phyloP scores from a whole-genome alignment of 179 eudicot genomes.

The Spergularia azorica region DNA sequence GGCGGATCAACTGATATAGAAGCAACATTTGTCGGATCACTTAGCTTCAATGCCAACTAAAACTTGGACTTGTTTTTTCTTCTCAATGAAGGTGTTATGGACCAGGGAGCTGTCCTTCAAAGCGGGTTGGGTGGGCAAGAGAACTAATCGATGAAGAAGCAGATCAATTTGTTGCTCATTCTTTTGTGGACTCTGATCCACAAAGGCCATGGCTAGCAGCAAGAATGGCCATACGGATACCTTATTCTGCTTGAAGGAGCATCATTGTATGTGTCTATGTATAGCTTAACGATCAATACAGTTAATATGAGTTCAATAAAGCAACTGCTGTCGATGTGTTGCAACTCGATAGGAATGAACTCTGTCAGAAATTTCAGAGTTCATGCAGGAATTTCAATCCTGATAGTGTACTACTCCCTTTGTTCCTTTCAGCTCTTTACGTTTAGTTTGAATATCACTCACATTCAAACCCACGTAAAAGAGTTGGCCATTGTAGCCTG shows the following conservation, averaged over 20 bases:
- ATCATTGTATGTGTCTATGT: background rate
- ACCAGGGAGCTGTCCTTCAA: conserved; percentile 67
- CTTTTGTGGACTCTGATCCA: conserved; percentile 73
- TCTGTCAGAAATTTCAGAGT: no score
- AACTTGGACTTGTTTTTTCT: background rate
- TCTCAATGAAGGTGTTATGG: conserved; percentile 67
- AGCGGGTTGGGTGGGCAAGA: conserved; percentile 77
- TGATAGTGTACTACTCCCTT: no score
- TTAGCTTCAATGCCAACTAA: background rate
- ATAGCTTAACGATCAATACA: background rate
- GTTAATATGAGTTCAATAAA: background rate
- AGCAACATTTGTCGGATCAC: background rate
- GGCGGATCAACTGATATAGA: background rate
- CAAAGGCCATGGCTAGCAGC: conserved; percentile 77
- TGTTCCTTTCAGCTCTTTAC: no score
- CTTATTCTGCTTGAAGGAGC: conserved; percentile 62
- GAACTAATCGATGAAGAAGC: conserved; percentile 90
- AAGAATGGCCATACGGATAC: conserved; percentile 75
- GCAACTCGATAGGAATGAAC: no score
- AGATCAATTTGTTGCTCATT: conserved; percentile 63
- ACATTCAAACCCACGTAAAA: no score
- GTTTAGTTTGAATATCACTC: no score
- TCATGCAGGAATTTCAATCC: no score
- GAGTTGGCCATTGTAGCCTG: no score
- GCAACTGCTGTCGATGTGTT: no score